These are phyloP conservation scores for Cercospora sp. DNA, from an alignment of 2,329 filamentous ascomycete genomes.

Conservation along the genomic window DNA sequence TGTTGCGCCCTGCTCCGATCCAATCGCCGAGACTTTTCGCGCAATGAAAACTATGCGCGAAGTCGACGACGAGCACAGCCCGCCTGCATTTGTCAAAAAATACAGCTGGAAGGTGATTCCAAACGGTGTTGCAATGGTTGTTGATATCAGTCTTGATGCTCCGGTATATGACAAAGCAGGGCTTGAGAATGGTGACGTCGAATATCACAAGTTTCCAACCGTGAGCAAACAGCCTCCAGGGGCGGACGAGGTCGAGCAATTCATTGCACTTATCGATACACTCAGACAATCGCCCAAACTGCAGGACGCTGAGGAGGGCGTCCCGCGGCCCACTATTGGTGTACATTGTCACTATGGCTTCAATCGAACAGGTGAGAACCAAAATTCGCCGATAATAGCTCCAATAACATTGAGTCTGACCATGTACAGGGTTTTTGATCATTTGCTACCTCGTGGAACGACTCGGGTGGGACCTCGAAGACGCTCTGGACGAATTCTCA, in stretches of 20 bases:
- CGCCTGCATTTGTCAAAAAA: conserved; percentile 65
- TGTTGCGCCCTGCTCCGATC: conserved; percentile 37
- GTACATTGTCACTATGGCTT: conserved; percentile 97
- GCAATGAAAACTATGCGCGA: conserved; percentile 93
- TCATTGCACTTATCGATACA: conserved; percentile 59
- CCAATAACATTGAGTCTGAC: neutral
- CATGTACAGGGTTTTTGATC: conserved; percentile 83
- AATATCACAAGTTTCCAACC: conserved; percentile 78
- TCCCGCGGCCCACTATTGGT: conserved; percentile 56
- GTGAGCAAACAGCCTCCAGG: conserved; percentile 86
- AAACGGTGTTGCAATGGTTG: conserved; percentile 51
- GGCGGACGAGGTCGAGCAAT: conserved; percentile 59
- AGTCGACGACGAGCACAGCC: conserved; percentile 79
- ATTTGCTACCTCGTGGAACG: conserved; percentile 87
- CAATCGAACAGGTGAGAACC: conserved; percentile 51
- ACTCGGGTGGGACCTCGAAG: conserved; percentile 67
- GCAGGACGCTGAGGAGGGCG: conserved; percentile 41
- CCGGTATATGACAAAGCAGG: conserved; percentile 79
- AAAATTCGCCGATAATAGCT: neutral
- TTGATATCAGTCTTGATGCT: conserved; percentile 88
- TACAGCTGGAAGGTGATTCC: conserved; percentile 63
- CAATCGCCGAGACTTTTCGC: conserved; percentile 77
- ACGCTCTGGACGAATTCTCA: conserved; percentile 78
- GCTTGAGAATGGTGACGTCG: conserved; percentile 47
- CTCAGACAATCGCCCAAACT: conserved; percentile 40